These are phyloP conservation scores for Ramularia collo-cygni DNA, from an alignment of 2,329 filamentous ascomycete species.

Conservation along the genomic window DNA sequence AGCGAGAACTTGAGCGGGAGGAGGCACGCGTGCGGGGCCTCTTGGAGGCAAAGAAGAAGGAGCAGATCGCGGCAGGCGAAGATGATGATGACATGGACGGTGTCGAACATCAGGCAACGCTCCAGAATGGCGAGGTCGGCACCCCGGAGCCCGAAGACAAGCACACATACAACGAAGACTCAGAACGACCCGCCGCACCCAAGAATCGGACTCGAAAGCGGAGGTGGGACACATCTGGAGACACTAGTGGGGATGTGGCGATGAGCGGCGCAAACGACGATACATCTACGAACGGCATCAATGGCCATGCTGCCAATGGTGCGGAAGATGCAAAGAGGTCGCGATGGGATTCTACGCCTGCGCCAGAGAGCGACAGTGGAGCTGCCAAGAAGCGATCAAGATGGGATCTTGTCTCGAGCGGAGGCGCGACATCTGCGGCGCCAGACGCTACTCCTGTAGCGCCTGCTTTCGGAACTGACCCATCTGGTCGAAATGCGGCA, in stretches of 20 bases:
- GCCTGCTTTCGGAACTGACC: constrained; percentile 67
- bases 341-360: constrained; percentile 48
- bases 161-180: background rate
- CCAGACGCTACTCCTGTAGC: constrained; percentile 28
- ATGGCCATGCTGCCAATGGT: constrained; percentile 14
- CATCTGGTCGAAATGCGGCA: constrained; percentile 69
- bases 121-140: constrained; percentile 53
- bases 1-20: constrained; percentile 84
- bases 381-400: constrained; percentile 69
- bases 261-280: constrained; percentile 24
- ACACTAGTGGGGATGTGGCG: constrained; percentile 15
- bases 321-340: constrained; percentile 22
- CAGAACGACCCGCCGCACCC: background rate
- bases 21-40: constrained; percentile 77
- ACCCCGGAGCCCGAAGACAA: constrained; percentile 40
- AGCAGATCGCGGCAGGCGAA: constrained; percentile 62
- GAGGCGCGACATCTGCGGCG: constrained; percentile 65
- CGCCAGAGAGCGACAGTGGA: constrained; percentile 46
- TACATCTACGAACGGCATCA: constrained; percentile 27
- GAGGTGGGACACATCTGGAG: constrained; percentile 70
- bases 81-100: constrained; percentile 58
- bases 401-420: constrained; percentile 81
- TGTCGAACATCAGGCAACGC: constrained; percentile 59
- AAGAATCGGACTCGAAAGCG: constrained; percentile 71
- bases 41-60: constrained; percentile 69